phyloP scores from a whole-genome alignment of 179 eudicot genomes.

The Corrigiola litoralis region DNA sequence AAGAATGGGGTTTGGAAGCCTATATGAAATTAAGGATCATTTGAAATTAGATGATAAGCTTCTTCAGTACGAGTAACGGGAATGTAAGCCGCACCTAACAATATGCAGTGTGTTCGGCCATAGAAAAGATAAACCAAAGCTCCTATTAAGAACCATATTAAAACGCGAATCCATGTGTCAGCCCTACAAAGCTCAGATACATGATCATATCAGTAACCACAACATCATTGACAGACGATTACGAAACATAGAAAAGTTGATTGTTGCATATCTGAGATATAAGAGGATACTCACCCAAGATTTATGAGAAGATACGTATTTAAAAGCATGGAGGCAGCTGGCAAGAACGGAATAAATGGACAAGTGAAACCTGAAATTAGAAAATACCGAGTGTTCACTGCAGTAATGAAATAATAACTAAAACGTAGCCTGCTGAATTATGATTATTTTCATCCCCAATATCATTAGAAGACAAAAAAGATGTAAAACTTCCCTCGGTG shows the following conservation, averaged over 20 bases:
- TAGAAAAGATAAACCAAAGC: constrained; percentile 48
- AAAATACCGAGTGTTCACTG: not conserved
- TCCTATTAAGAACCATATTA: constrained; percentile 59
- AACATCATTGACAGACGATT: not conserved
- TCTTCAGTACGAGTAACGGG: constrained; percentile 28
- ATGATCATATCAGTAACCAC: not conserved
- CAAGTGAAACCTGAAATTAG: constrained; percentile 56
- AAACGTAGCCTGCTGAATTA: no score
- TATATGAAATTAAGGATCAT: not conserved
- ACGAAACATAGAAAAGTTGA: not conserved
- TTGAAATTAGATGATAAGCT: not conserved
- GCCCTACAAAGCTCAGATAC: constrained; percentile 30
- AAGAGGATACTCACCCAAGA: constrained; percentile 53
- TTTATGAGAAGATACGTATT: constrained; percentile 66
- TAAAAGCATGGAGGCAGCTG: constrained; percentile 54
- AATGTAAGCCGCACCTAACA: constrained; percentile 28
- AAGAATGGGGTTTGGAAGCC: not conserved
- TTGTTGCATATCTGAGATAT: not conserved
- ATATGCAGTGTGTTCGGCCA: constrained; percentile 55
- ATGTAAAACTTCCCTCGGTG: not conserved
- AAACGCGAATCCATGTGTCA: constrained; percentile 62
- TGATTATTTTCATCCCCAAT: not conserved
- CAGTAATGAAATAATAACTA: no score
- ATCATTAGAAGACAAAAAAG: no score
- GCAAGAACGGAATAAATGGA: constrained; percentile 67